phyloP scores from a whole-genome alignment of 1,139 yeast genomes.

The Pichia sp. region DNA sequence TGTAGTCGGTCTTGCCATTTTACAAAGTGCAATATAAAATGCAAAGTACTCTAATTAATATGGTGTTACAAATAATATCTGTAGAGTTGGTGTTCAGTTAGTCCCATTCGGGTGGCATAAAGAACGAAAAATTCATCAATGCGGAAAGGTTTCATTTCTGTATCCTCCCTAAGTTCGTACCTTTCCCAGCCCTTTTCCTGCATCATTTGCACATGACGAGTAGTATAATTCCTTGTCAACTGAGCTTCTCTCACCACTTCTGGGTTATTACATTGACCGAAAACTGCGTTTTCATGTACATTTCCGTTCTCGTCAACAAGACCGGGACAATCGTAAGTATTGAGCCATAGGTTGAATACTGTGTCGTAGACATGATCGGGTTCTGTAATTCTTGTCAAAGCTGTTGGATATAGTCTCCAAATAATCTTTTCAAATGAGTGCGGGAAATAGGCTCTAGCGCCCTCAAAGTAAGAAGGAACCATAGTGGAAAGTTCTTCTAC shows the following conservation, averaged over 20 bases:
- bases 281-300: not conserved
- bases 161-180: conserved; percentile 12
- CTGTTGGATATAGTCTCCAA: conserved; percentile 36
- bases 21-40: too few relatives aligned
- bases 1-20: too few relatives aligned
- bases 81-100: conserved; percentile 8
- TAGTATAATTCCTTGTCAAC: conserved; percentile 21
- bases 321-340: conserved; percentile 18
- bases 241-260: conserved; percentile 17
- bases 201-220: conserved; percentile 17
- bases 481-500: conserved; percentile 40
- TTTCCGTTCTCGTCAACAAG: conserved; percentile 16
- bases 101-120: conserved; percentile 17
- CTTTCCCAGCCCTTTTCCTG: conserved; percentile 7
- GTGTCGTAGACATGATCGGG: conserved; percentile 18
- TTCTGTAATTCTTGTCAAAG: conserved; percentile 19
- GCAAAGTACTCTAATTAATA: too few relatives aligned
- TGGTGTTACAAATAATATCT: conserved; percentile 9
- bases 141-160: conserved; percentile 22
- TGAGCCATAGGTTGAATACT: conserved; percentile 21
- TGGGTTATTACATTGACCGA: conserved; percentile 14
- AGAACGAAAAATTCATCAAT: conserved; percentile 21
- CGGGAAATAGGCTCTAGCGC: conserved; percentile 44
- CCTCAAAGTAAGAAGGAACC: conserved; percentile 43
- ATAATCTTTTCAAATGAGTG: conserved; percentile 30